Conservation (phyloP, 2,329 filamentous ascomycete genomes). For the Arthrobotrys iridis region DNA sequence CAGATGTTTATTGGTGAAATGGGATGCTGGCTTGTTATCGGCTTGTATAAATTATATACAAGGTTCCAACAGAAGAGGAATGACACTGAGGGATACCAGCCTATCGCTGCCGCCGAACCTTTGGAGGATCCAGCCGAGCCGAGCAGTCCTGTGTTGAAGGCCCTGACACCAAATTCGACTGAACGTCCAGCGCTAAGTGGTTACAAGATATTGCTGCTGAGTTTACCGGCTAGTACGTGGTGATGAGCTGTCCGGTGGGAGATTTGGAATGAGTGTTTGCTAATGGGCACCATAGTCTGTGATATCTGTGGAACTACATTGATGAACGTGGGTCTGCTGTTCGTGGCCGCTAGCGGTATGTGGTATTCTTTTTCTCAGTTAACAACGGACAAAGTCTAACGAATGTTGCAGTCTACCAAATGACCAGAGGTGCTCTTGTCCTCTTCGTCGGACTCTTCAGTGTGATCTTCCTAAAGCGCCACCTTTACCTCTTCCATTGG, state of each 20-base stretch:
- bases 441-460: constrained; percentile 96
- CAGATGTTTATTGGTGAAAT: constrained; percentile 99
- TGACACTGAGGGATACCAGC: constrained; percentile 72
- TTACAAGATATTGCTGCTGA: constrained; percentile 76
- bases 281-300: constrained; percentile 68
- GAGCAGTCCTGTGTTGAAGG: constrained; percentile 67
- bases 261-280: background rate
- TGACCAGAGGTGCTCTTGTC: constrained; percentile 94
- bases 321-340: constrained; percentile 94
- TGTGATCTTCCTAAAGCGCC: constrained; percentile 84
- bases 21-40: constrained; percentile 93
- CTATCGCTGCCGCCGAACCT: constrained; percentile 68
- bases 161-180: constrained; percentile 67
- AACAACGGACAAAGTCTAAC: constrained; percentile 19
- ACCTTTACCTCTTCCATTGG: constrained; percentile 90
- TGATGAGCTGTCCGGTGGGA: background rate
- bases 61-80: constrained; percentile 62
- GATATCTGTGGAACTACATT: constrained; percentile 95
- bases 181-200: constrained; percentile 73
- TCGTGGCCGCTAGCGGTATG: constrained; percentile 83
- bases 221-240: constrained; percentile 72
- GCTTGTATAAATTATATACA: constrained; percentile 72
- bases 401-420: constrained; percentile 76
- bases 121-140: constrained; percentile 63
- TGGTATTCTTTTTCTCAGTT: background rate